Evolutionary conservation across 352 stramenopile genomes (phyloP), one percentile per base, ranked within the genome.

Genomic region (Globisporangium orthogonon): DNA sequence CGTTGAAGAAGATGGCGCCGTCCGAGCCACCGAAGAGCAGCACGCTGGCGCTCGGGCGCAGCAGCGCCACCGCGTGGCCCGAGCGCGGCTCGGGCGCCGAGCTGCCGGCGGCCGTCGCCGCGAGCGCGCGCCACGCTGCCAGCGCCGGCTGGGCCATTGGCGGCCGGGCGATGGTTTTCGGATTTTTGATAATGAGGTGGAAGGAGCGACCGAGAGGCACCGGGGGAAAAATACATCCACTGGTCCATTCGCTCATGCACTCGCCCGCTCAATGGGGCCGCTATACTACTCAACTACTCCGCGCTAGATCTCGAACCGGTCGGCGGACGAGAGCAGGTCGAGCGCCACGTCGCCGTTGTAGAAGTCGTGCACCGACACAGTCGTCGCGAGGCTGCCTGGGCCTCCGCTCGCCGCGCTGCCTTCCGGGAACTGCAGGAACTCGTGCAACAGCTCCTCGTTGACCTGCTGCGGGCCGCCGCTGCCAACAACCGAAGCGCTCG

Each of bases 21-120:
- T 87, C 73, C 17, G 74, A 84, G 13, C 80, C 80, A 18, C 80
- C 80, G 54, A 87, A 87, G 23, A 87, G 46, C 15, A 90, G 62
- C 45, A 85, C 55, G 66, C 76, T 87, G 15, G 60, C 45, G 4
- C 67, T 74, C 29, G 74, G 65, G 31, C 57, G 23, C 31, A 90
- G 60, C 31, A 85, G 65, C 52, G 77, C 75, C 70, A 85, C 74
- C 4, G 80, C 77, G 50, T 88, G 80, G 50, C 74, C 74, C 7
- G 77, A 84, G 29, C 80, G 77, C 47, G 41, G 18, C 23, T 40
- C 33, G 14, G 55, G 55, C 30, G 37, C 11, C 15, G 18, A 10
- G 37, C 37, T 4, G 17, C 10, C 40, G 23, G 23, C 23, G 17
- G 23, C 43, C 17, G 17, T 3, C 43, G 17, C 43, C 15, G 43